These are phyloP conservation scores for Paraconiothyrium brasiliense DNA, from an alignment of 2,329 filamentous ascomycete species.

Conservation along the genomic window DNA sequence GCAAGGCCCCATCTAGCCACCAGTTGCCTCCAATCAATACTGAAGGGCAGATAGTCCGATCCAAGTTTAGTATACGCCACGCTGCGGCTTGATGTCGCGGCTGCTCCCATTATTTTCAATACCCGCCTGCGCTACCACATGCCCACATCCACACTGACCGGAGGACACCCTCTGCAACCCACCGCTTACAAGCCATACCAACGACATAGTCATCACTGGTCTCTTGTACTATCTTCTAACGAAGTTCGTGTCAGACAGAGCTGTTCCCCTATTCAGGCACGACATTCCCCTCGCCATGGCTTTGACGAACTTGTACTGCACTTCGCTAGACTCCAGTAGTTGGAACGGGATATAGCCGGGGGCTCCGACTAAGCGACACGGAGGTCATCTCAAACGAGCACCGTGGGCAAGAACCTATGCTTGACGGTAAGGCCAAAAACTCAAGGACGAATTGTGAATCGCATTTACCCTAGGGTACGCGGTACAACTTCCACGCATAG, in stretches of 20 bases:
- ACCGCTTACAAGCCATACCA: conserved; percentile 27
- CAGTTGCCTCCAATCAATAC: conserved; percentile 6
- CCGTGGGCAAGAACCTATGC: not conserved
- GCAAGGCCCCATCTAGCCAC: not conserved
- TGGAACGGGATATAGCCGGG: conserved; percentile 59
- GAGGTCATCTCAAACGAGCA: conserved; percentile 44
- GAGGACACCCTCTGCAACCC: not conserved
- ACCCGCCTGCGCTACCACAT: conserved; percentile 2
- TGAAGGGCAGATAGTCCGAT: conserved; percentile 2
- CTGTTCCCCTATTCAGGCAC: conserved; percentile 39
- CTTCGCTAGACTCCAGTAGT: conserved; percentile 54
- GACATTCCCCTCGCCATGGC: conserved; percentile 54
- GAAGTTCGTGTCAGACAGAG: not conserved
- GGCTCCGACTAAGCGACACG: conserved; percentile 59
- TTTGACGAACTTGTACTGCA: conserved; percentile 61
- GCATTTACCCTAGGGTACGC: too few species aligned
- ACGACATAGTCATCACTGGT: conserved; percentile 26
- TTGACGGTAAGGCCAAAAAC: not conserved
- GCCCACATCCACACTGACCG: conserved; percentile 3
- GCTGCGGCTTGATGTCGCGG: not conserved
- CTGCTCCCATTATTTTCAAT: not conserved
- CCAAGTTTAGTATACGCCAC: conserved; percentile 1
- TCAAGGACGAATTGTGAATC: not conserved
- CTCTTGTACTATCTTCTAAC: not conserved
- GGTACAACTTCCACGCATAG: not conserved